phyloP scores from a whole-genome alignment of 768 basidiomycete genomes.

The Pulveroboletus ravenelii region DNA sequence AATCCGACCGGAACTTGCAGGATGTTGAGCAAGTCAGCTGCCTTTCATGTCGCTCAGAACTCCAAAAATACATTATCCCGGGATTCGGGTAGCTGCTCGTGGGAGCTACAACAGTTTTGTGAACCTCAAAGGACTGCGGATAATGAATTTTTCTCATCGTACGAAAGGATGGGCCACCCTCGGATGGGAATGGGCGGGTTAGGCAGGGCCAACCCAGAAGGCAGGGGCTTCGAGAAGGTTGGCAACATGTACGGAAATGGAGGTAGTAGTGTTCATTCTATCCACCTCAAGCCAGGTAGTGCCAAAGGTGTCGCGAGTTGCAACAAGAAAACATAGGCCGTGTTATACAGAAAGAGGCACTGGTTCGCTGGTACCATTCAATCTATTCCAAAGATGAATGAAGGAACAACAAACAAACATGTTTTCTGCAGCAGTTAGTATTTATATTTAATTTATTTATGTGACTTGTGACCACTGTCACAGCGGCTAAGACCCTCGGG shows the following conservation, averaged over 20 bases:
- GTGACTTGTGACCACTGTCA: conserved; percentile 6
- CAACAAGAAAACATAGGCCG: no score
- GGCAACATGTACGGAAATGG: no score
- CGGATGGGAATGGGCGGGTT: no score
- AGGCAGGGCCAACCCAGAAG: not conserved
- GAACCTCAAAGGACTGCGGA: not conserved
- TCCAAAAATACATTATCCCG: not conserved
- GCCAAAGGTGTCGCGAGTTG: no score
- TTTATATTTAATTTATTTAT: not conserved
- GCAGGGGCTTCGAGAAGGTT: not conserved
- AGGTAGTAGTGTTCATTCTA: no score
- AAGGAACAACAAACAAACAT: no score
- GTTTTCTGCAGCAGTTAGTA: no score
- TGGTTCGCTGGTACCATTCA: not conserved
- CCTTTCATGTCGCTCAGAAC: not conserved
- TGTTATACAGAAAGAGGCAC: no score
- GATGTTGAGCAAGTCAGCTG: conserved; percentile 28
- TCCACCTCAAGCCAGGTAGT: no score
- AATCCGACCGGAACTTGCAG: conserved; percentile 19
- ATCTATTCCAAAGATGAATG: not conserved
- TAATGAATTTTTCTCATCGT: not conserved
- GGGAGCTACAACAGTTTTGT: not conserved
- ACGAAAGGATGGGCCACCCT: not conserved
- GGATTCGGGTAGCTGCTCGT: not conserved
- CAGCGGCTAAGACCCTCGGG: conserved; percentile 17